Conservation (phyloP, 495 filamentous ascomycete species). For the Penicillium coffeae region DNA sequence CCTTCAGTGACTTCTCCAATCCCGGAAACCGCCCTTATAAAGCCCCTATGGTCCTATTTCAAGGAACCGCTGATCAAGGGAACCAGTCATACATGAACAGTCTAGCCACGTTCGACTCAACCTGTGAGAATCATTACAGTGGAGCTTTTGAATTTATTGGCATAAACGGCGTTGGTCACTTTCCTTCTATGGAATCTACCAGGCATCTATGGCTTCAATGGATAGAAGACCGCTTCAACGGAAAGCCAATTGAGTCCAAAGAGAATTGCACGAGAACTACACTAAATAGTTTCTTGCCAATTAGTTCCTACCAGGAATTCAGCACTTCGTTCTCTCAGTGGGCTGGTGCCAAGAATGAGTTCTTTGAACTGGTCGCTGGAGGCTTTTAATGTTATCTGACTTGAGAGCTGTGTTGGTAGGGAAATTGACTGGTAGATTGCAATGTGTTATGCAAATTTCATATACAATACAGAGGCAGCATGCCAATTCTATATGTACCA, state of each 20-base stretch:
- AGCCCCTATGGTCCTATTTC: conserved; percentile 41
- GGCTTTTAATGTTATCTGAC: too few species aligned
- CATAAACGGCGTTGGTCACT: conserved; percentile 30
- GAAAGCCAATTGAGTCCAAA: conserved; percentile 9
- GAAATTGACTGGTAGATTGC: too few species aligned
- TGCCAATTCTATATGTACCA: too few species aligned
- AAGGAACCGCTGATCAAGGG: conserved; percentile 33
- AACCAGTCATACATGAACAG: conserved; percentile 23
- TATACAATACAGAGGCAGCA: too few species aligned
- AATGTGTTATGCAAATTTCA: too few species aligned
- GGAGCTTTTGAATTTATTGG: conserved; percentile 28
- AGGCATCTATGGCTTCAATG: conserved; percentile 37
- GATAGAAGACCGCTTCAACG: conserved; percentile 38
- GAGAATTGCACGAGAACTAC: conserved; percentile 12
- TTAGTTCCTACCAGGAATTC: conserved; percentile 18
- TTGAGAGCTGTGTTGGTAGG: too few species aligned
- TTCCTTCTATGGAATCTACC: conserved; percentile 32
- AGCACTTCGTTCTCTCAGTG: conserved; percentile 26
- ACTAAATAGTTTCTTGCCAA: conserved; percentile 23
- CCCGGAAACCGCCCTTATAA: conserved; percentile 30
- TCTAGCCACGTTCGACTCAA: conserved; percentile 25
- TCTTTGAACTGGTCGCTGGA: not conserved
- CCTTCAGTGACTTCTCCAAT: conserved; percentile 22
- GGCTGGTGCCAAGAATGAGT: conserved; percentile 14
- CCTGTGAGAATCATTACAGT: conserved; percentile 25